Conservation (phyloP, 108 stramenopile genomes). For the Nannochloropsis salina region DNA sequence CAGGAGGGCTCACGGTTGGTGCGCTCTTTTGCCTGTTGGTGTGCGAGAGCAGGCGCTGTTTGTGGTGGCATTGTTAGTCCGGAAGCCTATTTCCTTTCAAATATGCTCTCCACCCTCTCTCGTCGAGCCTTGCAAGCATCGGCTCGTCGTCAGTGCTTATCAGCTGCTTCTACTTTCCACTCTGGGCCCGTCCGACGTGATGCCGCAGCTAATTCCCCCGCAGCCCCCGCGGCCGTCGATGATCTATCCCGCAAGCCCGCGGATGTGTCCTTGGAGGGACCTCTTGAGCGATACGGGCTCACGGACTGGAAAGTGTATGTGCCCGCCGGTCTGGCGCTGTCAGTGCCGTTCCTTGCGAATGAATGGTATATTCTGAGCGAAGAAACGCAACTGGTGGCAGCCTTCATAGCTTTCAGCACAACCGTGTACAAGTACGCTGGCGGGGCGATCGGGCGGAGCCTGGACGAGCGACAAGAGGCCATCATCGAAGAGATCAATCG, state of each 20-base stretch:
- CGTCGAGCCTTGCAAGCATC: background rate
- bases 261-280: background rate
- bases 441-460: constrained; percentile 64
- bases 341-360: constrained; percentile 70
- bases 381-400: constrained; percentile 73
- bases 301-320: constrained; percentile 31
- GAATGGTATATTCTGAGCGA: constrained; percentile 73
- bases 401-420: constrained; percentile 71
- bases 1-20: too few relatives aligned
- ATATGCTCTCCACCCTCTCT: constrained; percentile 12
- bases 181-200: background rate
- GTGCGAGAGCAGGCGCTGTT: too few relatives aligned
- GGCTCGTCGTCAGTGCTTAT: background rate
- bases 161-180: background rate
- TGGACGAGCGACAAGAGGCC: constrained; percentile 64
- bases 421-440: constrained; percentile 76
- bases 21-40: too few relatives aligned
- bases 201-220: background rate
- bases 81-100: background rate
- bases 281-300: background rate
- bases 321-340: constrained; percentile 66
- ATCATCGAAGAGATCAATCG: constrained; percentile 69
- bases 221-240: background rate
- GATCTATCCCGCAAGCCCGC: constrained; percentile 6
- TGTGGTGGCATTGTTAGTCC: too few relatives aligned